These are phyloP conservation scores for Tillandsia leiboldiana DNA, from an alignment of 176 grass and related monocot genomes.

Conservation along the genomic window DNA sequence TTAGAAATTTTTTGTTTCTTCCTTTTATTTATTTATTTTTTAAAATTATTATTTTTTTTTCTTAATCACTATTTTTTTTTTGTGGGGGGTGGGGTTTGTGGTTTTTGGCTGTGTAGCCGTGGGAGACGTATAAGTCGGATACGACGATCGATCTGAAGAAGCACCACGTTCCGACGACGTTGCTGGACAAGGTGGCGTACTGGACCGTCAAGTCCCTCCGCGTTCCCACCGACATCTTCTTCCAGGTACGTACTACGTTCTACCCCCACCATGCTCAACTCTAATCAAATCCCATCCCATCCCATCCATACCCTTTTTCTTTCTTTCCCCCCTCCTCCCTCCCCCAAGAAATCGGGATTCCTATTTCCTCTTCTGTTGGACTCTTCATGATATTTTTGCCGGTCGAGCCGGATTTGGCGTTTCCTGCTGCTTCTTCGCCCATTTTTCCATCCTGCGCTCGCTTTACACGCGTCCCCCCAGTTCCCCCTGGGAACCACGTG, in stretches of 20 bases:
- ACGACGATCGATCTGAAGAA: constrained; percentile 70
- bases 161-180: constrained; percentile 57
- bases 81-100: no score
- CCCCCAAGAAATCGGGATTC: constrained; percentile 16
- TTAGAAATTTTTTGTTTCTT: background rate
- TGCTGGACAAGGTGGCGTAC: constrained; percentile 74
- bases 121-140: constrained; percentile 77
- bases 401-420: no score
- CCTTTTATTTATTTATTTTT: no score
- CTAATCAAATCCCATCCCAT: background rate
- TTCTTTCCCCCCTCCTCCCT: background rate
- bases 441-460: background rate
- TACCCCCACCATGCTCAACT: background rate
- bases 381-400: background rate
- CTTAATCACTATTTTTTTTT: no score
- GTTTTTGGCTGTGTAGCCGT: constrained; percentile 34
- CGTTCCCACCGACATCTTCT: constrained; percentile 65
- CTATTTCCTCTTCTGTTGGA: background rate
- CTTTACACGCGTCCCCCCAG: background rate
- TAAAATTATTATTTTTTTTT: no score
- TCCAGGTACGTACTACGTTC: constrained; percentile 29
- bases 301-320: background rate
- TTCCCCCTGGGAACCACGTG: background rate
- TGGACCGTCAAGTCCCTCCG: constrained; percentile 47
- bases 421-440: no score